Percentiles rank a stretch among this genome's conserved stretches.
Conservation (phyloP, 73 alveolate species). For the Symbiodinium natans region DNA sequence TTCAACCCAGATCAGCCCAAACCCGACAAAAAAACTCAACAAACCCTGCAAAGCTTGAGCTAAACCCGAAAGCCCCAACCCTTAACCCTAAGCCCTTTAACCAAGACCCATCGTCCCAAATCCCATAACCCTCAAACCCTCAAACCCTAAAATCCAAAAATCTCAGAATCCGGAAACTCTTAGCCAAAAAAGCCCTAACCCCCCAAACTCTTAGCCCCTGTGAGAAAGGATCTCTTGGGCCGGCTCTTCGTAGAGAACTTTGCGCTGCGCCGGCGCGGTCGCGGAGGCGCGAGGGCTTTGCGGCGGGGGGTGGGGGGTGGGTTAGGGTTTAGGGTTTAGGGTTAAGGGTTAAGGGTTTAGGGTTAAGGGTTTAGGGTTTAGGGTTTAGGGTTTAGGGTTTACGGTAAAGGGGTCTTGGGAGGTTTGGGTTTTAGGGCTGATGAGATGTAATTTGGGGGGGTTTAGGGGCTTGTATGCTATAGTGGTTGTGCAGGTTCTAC, state of each 20-base stretch:
- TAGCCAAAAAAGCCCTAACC: background rate
- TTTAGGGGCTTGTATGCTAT: no score
- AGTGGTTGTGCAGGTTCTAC: no score
- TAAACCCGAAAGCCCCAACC: background rate
- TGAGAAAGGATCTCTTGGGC: constrained; percentile 43
- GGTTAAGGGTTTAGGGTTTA: background rate
- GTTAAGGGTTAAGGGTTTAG: background rate
- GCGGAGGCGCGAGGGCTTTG: background rate
- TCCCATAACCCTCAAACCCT: background rate
- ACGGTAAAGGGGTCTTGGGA: background rate
- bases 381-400: background rate
- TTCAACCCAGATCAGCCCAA: no score
- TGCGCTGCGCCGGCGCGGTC: constrained; percentile 30
- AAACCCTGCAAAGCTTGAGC: no score
- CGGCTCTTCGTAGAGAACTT: constrained; percentile 88
- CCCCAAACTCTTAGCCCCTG: background rate
- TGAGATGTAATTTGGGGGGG: no score
- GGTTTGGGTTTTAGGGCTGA: no score
- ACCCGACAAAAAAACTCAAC: no score
- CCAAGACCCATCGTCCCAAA: background rate
- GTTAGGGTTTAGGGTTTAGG: background rate
- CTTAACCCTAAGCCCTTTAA: background rate
- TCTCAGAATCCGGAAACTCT: background rate
- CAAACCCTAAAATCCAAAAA: background rate
- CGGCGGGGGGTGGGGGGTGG: background rate